These are phyloP conservation scores for Emergomyces orientalis DNA, from an alignment of 2,329 filamentous ascomycete genomes.

Conservation along the genomic window DNA sequence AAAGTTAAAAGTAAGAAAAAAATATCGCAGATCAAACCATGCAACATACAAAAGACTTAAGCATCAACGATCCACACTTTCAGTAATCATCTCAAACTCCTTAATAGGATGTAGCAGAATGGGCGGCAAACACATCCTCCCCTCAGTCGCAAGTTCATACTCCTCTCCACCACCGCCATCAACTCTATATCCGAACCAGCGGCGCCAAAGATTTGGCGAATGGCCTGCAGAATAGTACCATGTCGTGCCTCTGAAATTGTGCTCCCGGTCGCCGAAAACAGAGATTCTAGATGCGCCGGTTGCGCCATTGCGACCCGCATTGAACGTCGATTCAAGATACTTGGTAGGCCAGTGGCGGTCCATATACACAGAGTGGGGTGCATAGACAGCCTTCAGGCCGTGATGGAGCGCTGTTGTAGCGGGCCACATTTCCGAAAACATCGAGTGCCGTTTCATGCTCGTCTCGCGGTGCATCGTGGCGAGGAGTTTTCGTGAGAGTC, in stretches of 20 bases:
- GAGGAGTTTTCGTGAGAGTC: conserved; percentile 71
- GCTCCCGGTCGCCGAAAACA: conserved; percentile 74
- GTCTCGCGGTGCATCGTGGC: conserved; percentile 87
- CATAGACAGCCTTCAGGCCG: conserved; percentile 84
- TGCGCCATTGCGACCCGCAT: conserved; percentile 65
- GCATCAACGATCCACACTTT: conserved; percentile 15
- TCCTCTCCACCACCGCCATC: conserved; percentile 70
- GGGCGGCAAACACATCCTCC: conserved; percentile 81
- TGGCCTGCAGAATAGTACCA: conserved; percentile 92
- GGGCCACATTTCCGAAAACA: conserved; percentile 96
- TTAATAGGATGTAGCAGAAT: conserved; percentile 89
- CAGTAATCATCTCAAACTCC: conserved; percentile 51
- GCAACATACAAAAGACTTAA: not conserved
- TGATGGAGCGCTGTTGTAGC: conserved; percentile 80
- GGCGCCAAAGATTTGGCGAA: conserved; percentile 66
- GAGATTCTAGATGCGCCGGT: conserved; percentile 63
- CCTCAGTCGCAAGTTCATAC: conserved; percentile 64
- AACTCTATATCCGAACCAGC: conserved; percentile 77
- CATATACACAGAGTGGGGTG: conserved; percentile 78
- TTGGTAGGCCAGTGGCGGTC: conserved; percentile 77
- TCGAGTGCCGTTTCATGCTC: conserved; percentile 71
- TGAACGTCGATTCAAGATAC: conserved; percentile 70
- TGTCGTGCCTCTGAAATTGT: conserved; percentile 75
- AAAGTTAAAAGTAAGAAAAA: not conserved
- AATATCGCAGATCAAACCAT: not conserved